Percentiles rank a stretch among this genome's conserved stretches.
Evolutionary conservation across 768 basidiomycete species (phyloP).

Genomic region (Rhodosporidiobolus sp.): DNA sequence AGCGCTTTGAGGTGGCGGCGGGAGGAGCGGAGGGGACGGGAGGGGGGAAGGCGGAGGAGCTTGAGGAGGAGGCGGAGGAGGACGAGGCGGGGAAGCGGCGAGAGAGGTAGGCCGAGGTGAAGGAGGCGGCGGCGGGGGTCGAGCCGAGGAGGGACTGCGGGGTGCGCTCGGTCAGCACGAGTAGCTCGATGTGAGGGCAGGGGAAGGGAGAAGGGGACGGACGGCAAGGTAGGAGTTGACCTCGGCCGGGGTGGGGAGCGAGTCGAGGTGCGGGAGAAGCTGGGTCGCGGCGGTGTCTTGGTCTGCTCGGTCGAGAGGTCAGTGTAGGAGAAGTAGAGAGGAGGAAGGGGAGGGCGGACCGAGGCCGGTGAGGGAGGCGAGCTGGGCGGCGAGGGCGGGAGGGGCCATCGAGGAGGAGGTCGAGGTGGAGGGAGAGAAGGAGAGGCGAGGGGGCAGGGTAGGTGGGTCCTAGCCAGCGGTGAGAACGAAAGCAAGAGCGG

Average conservation of each 20-base stretch:
- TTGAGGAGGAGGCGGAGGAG: neutral
- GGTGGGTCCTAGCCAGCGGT: no score
- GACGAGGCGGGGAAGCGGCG: constrained; percentile 12
- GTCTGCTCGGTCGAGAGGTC: neutral
- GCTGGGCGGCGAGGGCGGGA: no score
- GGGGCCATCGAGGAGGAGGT: no score
- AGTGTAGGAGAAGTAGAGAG: neutral
- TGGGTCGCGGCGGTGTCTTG: constrained; percentile 8
- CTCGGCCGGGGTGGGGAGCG: neutral
- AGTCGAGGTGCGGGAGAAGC: constrained; percentile 20
- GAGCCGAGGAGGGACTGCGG: constrained; percentile 20
- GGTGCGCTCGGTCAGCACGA: neutral
- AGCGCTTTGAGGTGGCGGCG: neutral
- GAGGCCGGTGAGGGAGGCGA: no score
- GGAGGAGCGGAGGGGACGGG: no score
- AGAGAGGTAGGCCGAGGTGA: constrained; percentile 5
- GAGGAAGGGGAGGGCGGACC: no score
- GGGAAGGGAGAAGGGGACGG: neutral
- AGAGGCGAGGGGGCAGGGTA: no score
- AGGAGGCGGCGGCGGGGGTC: neutral
- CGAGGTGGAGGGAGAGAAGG: no score
- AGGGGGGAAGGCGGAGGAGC: neutral
- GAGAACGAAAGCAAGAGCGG: no score
- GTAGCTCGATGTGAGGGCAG: neutral
- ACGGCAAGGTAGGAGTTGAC: constrained; percentile 22